Conservation (phyloP, 1,284 basidiomycete genomes). For the Ustilago bromivora region DNA sequence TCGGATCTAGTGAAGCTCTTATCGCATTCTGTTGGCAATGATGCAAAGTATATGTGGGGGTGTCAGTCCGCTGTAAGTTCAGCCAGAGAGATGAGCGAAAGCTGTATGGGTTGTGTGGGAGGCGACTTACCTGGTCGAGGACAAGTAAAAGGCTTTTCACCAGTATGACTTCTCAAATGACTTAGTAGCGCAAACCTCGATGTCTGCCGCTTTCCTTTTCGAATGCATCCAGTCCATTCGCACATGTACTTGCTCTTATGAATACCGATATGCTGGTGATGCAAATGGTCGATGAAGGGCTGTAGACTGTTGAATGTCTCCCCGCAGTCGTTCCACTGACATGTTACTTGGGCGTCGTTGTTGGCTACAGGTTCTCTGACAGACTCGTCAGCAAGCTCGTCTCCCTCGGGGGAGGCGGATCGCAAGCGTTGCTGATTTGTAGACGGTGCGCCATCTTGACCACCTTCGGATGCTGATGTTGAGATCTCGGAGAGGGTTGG, state of each 20-base stretch:
- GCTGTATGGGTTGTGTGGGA: neutral
- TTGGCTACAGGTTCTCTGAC: conserved; percentile 19
- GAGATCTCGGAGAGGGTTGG: conserved; percentile 53
- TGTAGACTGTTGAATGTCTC: conserved; percentile 78
- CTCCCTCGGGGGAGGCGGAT: conserved; percentile 41
- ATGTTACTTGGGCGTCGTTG: conserved; percentile 69
- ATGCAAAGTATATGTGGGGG: too few relatives aligned
- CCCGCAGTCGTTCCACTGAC: conserved; percentile 83
- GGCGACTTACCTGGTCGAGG: conserved; percentile 77
- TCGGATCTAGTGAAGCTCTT: conserved; percentile 92
- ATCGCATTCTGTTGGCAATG: conserved; percentile 79
- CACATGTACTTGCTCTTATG: conserved; percentile 88
- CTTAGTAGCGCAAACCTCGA: conserved; percentile 87
- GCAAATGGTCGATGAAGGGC: conserved; percentile 81
- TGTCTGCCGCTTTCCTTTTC: conserved; percentile 83
- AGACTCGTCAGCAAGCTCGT: conserved; percentile 50
- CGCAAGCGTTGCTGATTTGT: conserved; percentile 17
- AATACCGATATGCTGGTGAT: conserved; percentile 81
- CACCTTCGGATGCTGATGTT: conserved; percentile 58
- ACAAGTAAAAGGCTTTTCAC: conserved; percentile 91
- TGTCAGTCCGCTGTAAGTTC: neutral
- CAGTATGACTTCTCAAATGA: conserved; percentile 83
- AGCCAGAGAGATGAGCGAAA: neutral
- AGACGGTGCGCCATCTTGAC: conserved; percentile 25
- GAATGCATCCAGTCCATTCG: conserved; percentile 84